phyloP scores from a whole-genome alignment of 2,329 filamentous ascomycete genomes.

The Colletotrichum sp. region DNA sequence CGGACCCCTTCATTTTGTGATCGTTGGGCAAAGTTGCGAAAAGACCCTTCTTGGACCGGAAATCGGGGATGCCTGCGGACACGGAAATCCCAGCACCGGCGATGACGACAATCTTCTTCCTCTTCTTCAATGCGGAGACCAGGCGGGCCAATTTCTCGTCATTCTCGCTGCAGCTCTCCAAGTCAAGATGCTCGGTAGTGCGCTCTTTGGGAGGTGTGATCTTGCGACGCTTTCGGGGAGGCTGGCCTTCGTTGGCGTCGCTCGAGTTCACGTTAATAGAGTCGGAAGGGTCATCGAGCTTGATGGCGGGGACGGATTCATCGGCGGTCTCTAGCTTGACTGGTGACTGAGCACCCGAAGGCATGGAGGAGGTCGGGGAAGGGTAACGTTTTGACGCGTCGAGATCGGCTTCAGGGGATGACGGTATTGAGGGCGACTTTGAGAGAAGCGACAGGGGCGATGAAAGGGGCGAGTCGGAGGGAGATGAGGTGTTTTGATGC shows the following conservation, averaged over 20 bases:
- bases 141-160: slow-evolving; percentile 70
- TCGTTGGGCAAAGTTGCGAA: slow-evolving; percentile 86
- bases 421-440: slow-evolving; percentile 56
- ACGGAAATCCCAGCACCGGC: slow-evolving; percentile 97
- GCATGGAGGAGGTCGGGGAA: slow-evolving; percentile 48
- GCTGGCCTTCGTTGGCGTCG: slow-evolving; percentile 70
- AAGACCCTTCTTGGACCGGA: slow-evolving; percentile 87
- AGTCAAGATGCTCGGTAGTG: slow-evolving; percentile 82
- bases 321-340: slow-evolving; percentile 46
- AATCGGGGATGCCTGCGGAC: slow-evolving; percentile 95
- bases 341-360: slow-evolving; percentile 58
- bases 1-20: slow-evolving; percentile 90
- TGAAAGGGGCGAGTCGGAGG: slow-evolving; percentile 47
- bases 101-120: slow-evolving; percentile 96
- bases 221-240: slow-evolving; percentile 78
- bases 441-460: slow-evolving; percentile 62
- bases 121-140: slow-evolving; percentile 77
- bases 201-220: slow-evolving; percentile 67
- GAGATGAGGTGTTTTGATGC: slow-evolving; percentile 2
- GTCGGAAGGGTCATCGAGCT: slow-evolving; percentile 25
- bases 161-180: slow-evolving; percentile 56
- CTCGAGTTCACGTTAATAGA: slow-evolving; percentile 27
- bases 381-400: slow-evolving; percentile 54
- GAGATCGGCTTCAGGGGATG: slow-evolving; percentile 40
- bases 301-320: slow-evolving; percentile 31